Evolutionary conservation across 2,329 filamentous ascomycete species (phyloP).

Genomic region (Calonectria ilicicola): DNA sequence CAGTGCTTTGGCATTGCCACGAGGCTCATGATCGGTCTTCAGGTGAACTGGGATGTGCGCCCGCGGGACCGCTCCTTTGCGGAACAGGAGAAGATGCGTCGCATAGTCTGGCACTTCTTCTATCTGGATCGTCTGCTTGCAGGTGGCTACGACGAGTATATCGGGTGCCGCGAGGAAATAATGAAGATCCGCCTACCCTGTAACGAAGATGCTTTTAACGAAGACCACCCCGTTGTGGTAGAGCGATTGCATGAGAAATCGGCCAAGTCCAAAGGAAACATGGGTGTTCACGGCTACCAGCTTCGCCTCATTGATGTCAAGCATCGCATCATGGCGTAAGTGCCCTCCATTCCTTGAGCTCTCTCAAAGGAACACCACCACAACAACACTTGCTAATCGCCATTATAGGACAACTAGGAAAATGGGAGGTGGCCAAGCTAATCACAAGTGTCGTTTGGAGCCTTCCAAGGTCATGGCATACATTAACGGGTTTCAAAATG

Average conservation of each 20-base stretch:
- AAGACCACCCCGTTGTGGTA: constrained; percentile 45
- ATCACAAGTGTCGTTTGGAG: constrained; percentile 41
- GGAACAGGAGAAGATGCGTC: constrained; percentile 51
- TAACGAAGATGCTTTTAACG: constrained; percentile 47
- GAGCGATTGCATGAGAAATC: constrained; percentile 48
- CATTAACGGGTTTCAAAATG: constrained; percentile 52
- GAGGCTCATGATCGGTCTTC: constrained; percentile 52
- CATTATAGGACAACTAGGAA: constrained; percentile 41
- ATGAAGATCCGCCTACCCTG: constrained; percentile 54
- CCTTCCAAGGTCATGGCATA: constrained; percentile 53
- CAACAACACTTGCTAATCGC: neutral
- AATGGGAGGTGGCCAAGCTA: constrained; percentile 35
- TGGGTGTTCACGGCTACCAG: constrained; percentile 50
- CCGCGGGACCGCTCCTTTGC: constrained; percentile 45
- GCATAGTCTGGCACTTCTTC: constrained; percentile 54
- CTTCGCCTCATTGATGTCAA: constrained; percentile 51
- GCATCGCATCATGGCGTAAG: constrained; percentile 53
- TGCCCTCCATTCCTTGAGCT: neutral
- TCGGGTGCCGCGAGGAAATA: constrained; percentile 50
- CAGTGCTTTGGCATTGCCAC: constrained; percentile 52
- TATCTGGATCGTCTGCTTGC: constrained; percentile 53
- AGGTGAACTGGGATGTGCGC: constrained; percentile 54
- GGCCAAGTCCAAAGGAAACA: constrained; percentile 33
- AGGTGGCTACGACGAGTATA: constrained; percentile 55
- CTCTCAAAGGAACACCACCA: too few relatives aligned